Evolutionary conservation across 495 filamentous ascomycete species (phyloP), one percentile per base, ranked within the genome.

Genomic region (Parmelia sp.): DNA sequence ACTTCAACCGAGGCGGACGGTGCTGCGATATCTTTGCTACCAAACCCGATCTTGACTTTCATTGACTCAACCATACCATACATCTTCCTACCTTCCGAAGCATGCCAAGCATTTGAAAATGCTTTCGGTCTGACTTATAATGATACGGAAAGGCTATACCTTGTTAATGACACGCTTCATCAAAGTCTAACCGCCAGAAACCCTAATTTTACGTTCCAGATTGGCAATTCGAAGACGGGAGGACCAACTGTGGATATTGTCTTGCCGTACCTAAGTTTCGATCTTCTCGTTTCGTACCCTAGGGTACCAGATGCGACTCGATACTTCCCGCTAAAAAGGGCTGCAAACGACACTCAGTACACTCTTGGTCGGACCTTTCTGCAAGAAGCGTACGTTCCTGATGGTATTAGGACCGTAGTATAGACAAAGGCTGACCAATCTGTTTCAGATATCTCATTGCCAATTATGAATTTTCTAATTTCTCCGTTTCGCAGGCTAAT

Each of bases 41-140:
- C 68, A 19, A 61, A 62, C 23, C 53, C 65, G 11, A 73, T 71
- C 25, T 35, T 65, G 12, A 63, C 71, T 19, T 81, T 78, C 58
- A 80, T 86, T 62, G 82, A 86, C 71, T 84, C 82, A 17, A 78
- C 78, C 4, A 72, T 83, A 23, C 74, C 83, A 1, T 77, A 81
- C 62, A 67, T 86, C 12, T 85, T 79, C 75, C 78, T 86, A 6
- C 83, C 83, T 5, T 58, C 73, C 5, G 72, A 75, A 10, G 79
- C 78, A 1, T 85, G 82, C 66, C 63, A 78, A 33, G 72, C 69
- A 0, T 85, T 86, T 65, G 83, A 85, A 67, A 57, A 71, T 29
- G 74, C 78, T 0, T 83, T 85, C 65, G 78, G 76, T 11, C 71
- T 86, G 2, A 74, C 61, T 1, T 77, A 77, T 49, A 77, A 85